Percentiles rank a stretch among this genome's conserved stretches.
Evolutionary conservation across 176 grass and related monocot genomes (phyloP).

Genomic region (Bolboschoenus planiculmis): DNA sequence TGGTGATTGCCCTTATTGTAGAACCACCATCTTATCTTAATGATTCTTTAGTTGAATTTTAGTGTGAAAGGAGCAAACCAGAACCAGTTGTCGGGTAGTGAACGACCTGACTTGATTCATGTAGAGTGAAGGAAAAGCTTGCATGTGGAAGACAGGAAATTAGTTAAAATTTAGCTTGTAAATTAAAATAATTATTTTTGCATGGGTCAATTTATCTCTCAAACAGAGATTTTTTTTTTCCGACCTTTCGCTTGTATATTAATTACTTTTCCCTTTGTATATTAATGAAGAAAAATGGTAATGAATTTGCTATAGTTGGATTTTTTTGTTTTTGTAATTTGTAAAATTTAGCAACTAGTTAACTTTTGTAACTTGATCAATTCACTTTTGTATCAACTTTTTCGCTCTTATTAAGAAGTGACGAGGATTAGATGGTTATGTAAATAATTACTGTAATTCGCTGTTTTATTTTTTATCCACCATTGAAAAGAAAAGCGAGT

Average conservation of each 20-base stretch:
- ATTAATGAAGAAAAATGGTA: not conserved
- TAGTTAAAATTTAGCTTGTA: not conserved
- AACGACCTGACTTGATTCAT: not conserved
- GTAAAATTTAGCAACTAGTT: not conserved
- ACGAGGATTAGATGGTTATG: not conserved
- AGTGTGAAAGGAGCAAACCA: not conserved
- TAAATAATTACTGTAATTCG: not conserved
- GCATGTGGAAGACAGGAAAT: not conserved
- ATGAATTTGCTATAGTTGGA: not conserved
- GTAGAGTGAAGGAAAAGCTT: not conserved
- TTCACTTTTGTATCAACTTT: not conserved
- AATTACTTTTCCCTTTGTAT: not conserved
- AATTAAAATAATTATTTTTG: not conserved
- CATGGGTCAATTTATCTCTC: not conserved
- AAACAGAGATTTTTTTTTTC: not conserved
- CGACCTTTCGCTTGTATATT: too few species aligned
- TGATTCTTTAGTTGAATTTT: constrained; percentile 1
- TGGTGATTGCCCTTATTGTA: constrained; percentile 86
- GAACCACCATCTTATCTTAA: constrained; percentile 44
- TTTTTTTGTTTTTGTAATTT: not conserved
- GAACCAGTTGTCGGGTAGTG: not conserved
- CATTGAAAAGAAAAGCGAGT: not conserved
- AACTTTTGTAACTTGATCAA: not conserved
- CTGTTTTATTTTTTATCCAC: not conserved
- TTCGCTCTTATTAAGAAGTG: not conserved